phyloP scores from a whole-genome alignment of 192 early-diverging fungal species.

The Globomyces pollinis-pini region DNA sequence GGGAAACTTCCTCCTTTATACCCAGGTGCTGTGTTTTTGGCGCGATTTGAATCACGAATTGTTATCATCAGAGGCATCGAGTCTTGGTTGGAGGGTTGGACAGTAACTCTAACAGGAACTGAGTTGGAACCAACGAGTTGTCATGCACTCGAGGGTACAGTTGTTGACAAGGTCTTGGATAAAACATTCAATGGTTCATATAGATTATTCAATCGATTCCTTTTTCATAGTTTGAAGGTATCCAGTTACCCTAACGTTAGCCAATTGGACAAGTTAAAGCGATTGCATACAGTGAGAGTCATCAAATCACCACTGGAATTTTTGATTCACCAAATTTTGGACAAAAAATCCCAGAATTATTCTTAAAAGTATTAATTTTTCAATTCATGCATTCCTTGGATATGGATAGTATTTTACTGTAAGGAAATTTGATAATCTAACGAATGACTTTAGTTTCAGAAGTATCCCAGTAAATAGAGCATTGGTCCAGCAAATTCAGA shows the following conservation, averaged over 20 bases:
- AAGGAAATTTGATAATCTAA: too few species aligned
- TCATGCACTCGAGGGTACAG: constrained; percentile 31
- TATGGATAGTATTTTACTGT: background rate
- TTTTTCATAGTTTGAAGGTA: background rate
- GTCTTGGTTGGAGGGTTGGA: constrained; percentile 25
- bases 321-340: constrained; percentile 22
- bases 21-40: constrained; percentile 13
- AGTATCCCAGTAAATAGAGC: background rate
- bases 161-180: constrained; percentile 28
- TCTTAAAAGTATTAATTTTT: constrained; percentile 28
- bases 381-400: constrained; percentile 8
- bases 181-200: constrained; percentile 9
- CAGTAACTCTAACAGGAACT: constrained; percentile 18
- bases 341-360: constrained; percentile 15
- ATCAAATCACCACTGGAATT: constrained; percentile 25
- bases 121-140: constrained; percentile 40
- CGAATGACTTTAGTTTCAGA: too few species aligned
- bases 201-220: background rate
- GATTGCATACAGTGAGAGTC: constrained; percentile 23
- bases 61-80: constrained; percentile 28
- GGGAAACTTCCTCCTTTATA: constrained; percentile 7
- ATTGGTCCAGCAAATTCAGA: background rate
- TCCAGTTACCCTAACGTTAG: constrained; percentile 9
- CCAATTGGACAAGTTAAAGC: constrained; percentile 13
- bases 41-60: constrained; percentile 25